Evolutionary conservation across 2,329 filamentous ascomycete genomes (phyloP), one percentile per base, ranked within the genome.

Genomic region (Phialophora chinensis): DNA sequence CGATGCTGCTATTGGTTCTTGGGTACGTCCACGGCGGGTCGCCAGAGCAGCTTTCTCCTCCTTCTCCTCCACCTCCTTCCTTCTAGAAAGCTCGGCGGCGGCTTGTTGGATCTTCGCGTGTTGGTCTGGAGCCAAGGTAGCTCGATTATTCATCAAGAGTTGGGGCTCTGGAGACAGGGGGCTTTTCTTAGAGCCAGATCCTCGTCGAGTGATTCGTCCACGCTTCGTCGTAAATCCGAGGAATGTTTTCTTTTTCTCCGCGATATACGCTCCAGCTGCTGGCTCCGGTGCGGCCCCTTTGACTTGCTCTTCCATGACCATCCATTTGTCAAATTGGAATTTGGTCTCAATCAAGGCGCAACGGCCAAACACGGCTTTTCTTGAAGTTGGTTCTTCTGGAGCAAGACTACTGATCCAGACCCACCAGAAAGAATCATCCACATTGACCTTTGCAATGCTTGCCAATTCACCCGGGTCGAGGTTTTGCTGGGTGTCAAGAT

Each of bases 351-450:
- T 86, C 47, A 99, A 85, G 23, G 95, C 92, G 75, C 95, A 99
- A 69, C 95, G 87, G 44, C 95, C 95, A 77, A 99, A 99, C 0
- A 93, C 92, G 5, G 93, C 90, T 77, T 99, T 99, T 67, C 95
- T 88, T 55, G 90, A 86, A 0, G 88, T 79, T 0, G 93, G 91
- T 80, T 99, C 95, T 74, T 99, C 95, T 0, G 89, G 91, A 1
- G 94, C 93, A 74, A 99, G 82, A 83, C 94, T 98, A 73, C 88
- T 96, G 85, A 99, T 98, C 95, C 95, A 99, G 3, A 98, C 95
- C 94, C 95, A 98, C 95, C 95, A 99, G 78, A 99, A 99, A 1
- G 93, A 90, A 77, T 98, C 94, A 73, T 99, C 95, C 4, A 99
- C 84, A 69, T 95, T 90, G 65, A 98, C 87, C 44, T 86, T 86